Percentiles rank a stretch among this genome's conserved stretches.
Evolutionary conservation across 192 early-diverging fungal genomes (phyloP).

Genomic region (Haplosporangium gracile): DNA sequence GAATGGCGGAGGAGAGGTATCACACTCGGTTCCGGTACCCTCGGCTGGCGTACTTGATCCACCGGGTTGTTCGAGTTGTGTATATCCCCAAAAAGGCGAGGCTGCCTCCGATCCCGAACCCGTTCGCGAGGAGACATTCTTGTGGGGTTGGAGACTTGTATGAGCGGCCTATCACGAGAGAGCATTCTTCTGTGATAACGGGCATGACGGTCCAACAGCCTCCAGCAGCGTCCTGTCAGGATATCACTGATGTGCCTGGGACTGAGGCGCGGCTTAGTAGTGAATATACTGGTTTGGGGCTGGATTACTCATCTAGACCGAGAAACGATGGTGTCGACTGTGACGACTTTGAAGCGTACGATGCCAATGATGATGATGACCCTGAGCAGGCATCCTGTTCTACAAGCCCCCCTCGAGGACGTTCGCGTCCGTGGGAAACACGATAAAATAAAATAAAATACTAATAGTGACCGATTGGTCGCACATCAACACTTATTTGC

Average conservation of each 20-base stretch:
- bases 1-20: slow-evolving; percentile 13
- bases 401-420: background rate
- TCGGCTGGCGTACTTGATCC: slow-evolving; percentile 32
- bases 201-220: background rate
- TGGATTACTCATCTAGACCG: background rate
- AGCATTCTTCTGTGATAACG: background rate
- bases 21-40: slow-evolving; percentile 28
- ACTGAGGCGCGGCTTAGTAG: background rate
- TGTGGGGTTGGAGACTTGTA: background rate
- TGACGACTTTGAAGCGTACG: background rate
- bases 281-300: background rate
- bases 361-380: background rate
- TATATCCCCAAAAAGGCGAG: slow-evolving; percentile 25
- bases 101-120: slow-evolving; percentile 28
- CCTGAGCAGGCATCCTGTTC: background rate
- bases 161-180: slow-evolving; percentile 7
- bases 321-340: background rate
- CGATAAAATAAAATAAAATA: background rate
- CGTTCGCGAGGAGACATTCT: background rate
- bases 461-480: background rate
- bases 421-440: background rate
- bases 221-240: background rate
- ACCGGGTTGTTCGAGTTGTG: slow-evolving; percentile 18
- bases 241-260: background rate
- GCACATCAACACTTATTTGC: background rate